Base-by-base conservation (phyloP, 2,329 filamentous ascomycete genomes). In the Scedosporium aurantiacum region DNA sequence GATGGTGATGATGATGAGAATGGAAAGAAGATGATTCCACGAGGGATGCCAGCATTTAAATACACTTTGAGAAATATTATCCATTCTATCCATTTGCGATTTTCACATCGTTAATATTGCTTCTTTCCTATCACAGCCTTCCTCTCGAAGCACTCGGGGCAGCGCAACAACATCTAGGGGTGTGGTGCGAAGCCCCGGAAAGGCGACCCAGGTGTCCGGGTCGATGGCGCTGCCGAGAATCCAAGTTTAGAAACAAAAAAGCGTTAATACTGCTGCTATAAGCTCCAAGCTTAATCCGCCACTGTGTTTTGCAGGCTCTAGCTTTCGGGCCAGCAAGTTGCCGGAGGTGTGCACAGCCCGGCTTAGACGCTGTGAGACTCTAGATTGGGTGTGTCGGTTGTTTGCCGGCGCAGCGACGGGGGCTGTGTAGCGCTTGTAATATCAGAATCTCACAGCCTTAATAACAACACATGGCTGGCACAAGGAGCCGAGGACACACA, bases 1-100 rank as follows among this genome's bases (percentile, higher is more conserved):
- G 56, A n/a, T 41, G 56, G 5, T 32, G 28, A 50, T 50, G 57
- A 59, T 60, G 37, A 50, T 12, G 58, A 60, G 18, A n/a, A 60
- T 60, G 47, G 21, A 37, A 41, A 60, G 21, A 60, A 41, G 5
- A 23, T 28, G 45, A 50, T 50, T 50, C n/a, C n/a, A 50, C 16
- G 45, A 50, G 45, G 16, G n/a, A 50, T 50, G n/a, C 6, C n/a
- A 50, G 14, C 16, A 50, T 18, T 50, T 50, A 50, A 18, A 50
- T 18, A 50, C n/a, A 50, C 8, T 50, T n/a, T 18, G 21, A 50
- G 45, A 50, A 18, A 50, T 50, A 21, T 50, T 5, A 23, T 50
- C 45, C 32, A 4, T 37, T 4, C 32, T 37, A 37, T 4, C 32
- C 10, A 12, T 37, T 12, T 8, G 2, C 10, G 14, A 12, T 37